Evolutionary conservation across 352 stramenopile genomes (phyloP), one percentile per base, ranked within the genome.

Genomic region (Plasmopara muralis): DNA sequence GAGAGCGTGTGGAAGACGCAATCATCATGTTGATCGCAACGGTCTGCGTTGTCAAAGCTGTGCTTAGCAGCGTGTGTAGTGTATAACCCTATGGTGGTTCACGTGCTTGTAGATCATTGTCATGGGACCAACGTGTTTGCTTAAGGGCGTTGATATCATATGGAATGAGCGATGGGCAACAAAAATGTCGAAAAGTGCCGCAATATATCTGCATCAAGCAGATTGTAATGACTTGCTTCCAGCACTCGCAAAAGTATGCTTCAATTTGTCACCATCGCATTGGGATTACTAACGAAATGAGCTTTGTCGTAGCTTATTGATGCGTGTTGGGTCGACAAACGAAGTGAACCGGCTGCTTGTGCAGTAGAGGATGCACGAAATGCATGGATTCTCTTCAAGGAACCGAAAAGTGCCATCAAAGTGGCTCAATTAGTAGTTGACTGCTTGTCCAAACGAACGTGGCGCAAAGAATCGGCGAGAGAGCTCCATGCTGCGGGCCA

Each of bases 301-400:
- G 16, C 5, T 44, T 47, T 30, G 0, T 18, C n/a, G 14, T 53
- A 64, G 60, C 18, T 64, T 15, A 33, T 50, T 35, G 35, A 50
- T 29, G 18, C 25, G 45, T 59, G 45, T 41, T 68, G 33, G 55
- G 28, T n/a, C 14, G n/a, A 55, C 14, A 9, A 16, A 31, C 40
- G 12, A 4, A 9, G 12, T 35, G 20, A 30, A 14, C 5, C 33
- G 15, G 30, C 14, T 40, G 6, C 35, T 13, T 28, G 13, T 6
- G 15, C 30, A 47, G 31, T 61, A n/a, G 1, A 20, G 28, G 50
- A 64, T 50, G 39, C 47, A 49, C 42, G 35, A 4, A 43, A 44
- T 14, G 37, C 60, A 46, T 86, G 75, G 75, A 68, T 81, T 8
- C 75, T 73, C 6, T 79, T 84, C 56, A 60, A 73, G n/a, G 55